These are phyloP conservation scores for Pholiota adiposa DNA, from an alignment of 1,284 basidiomycete genomes.

Conservation along the genomic window DNA sequence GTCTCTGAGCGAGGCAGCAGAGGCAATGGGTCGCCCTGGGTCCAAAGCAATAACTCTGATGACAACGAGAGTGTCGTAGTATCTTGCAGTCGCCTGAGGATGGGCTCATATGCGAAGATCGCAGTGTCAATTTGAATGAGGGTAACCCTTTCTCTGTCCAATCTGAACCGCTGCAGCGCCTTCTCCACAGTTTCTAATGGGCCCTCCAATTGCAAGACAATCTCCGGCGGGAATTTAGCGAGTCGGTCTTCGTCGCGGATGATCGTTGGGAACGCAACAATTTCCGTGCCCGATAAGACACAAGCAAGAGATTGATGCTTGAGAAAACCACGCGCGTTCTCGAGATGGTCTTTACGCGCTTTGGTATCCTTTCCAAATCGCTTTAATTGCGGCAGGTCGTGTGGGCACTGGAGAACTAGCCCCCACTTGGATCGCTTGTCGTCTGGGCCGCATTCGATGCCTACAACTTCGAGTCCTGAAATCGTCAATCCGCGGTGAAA, in stretches of 20 bases:
- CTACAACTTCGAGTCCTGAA: slow-evolving; percentile 27
- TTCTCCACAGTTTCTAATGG: slow-evolving; percentile 40
- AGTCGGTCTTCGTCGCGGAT: slow-evolving; percentile 57
- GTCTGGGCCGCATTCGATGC: slow-evolving; percentile 39
- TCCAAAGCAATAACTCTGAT: slow-evolving; percentile 57
- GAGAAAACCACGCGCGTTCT: slow-evolving; percentile 47
- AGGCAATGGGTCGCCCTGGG: slow-evolving; percentile 25
- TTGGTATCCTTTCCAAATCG: slow-evolving; percentile 27
- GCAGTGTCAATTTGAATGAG: slow-evolving; percentile 63
- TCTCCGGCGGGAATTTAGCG: slow-evolving; percentile 46
- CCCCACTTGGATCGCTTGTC: slow-evolving; percentile 48
- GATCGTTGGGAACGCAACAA: slow-evolving; percentile 57
- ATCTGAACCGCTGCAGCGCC: slow-evolving; percentile 34
- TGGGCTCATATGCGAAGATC: slow-evolving; percentile 63
- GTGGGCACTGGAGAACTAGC: slow-evolving; percentile 43
- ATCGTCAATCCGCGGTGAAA: slow-evolving; percentile 43
- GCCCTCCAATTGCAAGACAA: slow-evolving; percentile 57
- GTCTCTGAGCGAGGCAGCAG: not conserved
- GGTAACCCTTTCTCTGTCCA: slow-evolving; percentile 44
- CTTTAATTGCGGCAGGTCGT: slow-evolving; percentile 49
- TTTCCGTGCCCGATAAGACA: slow-evolving; percentile 49
- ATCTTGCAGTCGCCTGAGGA: slow-evolving; percentile 56
- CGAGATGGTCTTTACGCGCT: slow-evolving; percentile 41
- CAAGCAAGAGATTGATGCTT: slow-evolving; percentile 57
- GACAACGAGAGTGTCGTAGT: slow-evolving; percentile 47